Percentiles rank a stretch among this genome's conserved stretches.
Evolutionary conservation across 805 yeast genomes (phyloP).

Genomic region (Saccharomycopsis fibuligera): DNA sequence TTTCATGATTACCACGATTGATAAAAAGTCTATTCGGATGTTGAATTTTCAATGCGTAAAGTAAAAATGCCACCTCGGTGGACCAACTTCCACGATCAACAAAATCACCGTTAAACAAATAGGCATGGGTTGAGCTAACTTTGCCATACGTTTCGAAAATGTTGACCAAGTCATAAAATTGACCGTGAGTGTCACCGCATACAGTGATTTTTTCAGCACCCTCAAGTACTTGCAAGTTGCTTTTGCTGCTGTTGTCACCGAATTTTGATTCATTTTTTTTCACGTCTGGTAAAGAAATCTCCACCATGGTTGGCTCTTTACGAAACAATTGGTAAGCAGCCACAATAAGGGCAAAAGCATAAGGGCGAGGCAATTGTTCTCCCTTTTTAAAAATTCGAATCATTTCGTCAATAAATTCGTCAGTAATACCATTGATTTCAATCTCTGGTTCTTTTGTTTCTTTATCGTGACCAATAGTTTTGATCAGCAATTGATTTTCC

Average conservation of each 20-base stretch:
- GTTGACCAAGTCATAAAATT: slow-evolving; percentile 82
- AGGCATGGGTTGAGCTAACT: slow-evolving; percentile 61
- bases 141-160: slow-evolving; percentile 70
- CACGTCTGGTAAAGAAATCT: slow-evolving; percentile 39
- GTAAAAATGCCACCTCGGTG: slow-evolving; percentile 83
- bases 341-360: slow-evolving; percentile 74
- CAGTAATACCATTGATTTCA: slow-evolving; percentile 37
- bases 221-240: slow-evolving; percentile 25
- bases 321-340: slow-evolving; percentile 60
- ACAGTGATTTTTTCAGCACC: slow-evolving; percentile 57
- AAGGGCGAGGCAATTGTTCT: slow-evolving; percentile 68
- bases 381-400: slow-evolving; percentile 69
- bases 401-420: slow-evolving; percentile 55
- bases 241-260: too few species aligned
- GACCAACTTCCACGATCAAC: slow-evolving; percentile 99
- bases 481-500: slow-evolving; percentile 24
- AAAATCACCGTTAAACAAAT: slow-evolving; percentile 92
- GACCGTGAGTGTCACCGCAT: slow-evolving; percentile 98
- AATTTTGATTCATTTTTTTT: too few species aligned
- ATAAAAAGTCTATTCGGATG: slow-evolving; percentile 66
- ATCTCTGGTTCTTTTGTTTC: slow-evolving; percentile 24
- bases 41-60: slow-evolving; percentile 69
- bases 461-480: slow-evolving; percentile 22
- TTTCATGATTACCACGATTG: slow-evolving; percentile 96
- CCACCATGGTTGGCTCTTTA: slow-evolving; percentile 70